Conservation (phyloP, 148 eudicot genomes). For the Chenopodium album region DNA sequence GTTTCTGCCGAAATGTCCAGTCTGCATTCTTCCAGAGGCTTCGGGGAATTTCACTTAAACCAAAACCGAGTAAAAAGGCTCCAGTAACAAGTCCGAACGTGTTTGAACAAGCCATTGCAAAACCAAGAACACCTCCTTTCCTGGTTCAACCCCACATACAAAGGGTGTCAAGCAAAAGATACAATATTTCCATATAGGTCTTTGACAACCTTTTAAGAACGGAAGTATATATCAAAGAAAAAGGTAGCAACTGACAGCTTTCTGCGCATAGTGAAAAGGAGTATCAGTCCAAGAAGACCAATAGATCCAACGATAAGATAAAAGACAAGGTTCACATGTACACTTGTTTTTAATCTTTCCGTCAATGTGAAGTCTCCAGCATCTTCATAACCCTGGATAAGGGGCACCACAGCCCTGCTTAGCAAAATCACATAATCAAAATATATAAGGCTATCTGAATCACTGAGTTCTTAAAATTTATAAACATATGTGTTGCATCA, state of each 20-base stretch:
- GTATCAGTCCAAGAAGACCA: slow-evolving; percentile 82
- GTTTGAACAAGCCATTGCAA: slow-evolving; percentile 97
- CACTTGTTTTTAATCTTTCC: slow-evolving; percentile 86
- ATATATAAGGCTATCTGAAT: slow-evolving; percentile 44
- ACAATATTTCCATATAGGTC: neutral
- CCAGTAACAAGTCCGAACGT: slow-evolving; percentile 99
- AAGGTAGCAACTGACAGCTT: slow-evolving; percentile 46
- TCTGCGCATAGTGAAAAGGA: slow-evolving; percentile 58
- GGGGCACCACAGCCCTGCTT: slow-evolving; percentile 95
- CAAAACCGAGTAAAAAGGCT: slow-evolving; percentile 97
- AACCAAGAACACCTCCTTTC: slow-evolving; percentile 64
- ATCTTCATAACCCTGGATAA: slow-evolving; percentile 96
- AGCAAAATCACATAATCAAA: slow-evolving; percentile 43
- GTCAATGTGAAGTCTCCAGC: slow-evolving; percentile 89
- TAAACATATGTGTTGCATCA: slow-evolving; percentile 3
- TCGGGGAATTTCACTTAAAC: slow-evolving; percentile 91
- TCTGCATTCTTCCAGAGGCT: slow-evolving; percentile 91
- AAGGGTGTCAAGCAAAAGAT: slow-evolving; percentile 9
- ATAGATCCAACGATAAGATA: slow-evolving; percentile 80
- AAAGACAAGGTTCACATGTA: slow-evolving; percentile 79
- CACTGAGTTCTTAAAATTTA: slow-evolving; percentile 20
- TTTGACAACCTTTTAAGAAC: neutral
- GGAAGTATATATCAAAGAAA: neutral
- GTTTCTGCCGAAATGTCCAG: slow-evolving; percentile 84
- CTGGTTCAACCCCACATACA: slow-evolving; percentile 37